phyloP scores from a whole-genome alignment of 768 basidiomycete species.

The Lactifluus echinatus region DNA sequence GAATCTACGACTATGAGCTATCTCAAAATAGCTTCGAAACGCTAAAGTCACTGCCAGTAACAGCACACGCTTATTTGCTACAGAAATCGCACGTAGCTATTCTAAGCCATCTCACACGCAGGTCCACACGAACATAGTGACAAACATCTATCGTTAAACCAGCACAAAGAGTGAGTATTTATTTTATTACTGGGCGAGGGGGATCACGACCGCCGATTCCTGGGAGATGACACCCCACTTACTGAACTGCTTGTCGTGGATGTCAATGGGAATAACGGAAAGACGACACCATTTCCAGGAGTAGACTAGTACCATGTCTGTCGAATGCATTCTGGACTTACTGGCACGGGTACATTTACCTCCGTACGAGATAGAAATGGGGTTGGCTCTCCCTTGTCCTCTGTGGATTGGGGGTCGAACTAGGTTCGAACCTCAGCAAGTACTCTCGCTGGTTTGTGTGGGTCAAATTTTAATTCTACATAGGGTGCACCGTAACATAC shows the following conservation, averaged over 20 bases:
- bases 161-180: conserved; percentile 60
- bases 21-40: not conserved
- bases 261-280: conserved; percentile 29
- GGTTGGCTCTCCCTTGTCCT: not conserved
- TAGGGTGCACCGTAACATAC: conserved; percentile 1
- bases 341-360: not conserved
- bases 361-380: not conserved
- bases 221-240: conserved; percentile 38
- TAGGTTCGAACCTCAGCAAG: conserved; percentile 6
- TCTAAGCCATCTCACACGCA: conserved; percentile 33
- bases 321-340: not conserved
- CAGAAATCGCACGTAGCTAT: conserved; percentile 37
- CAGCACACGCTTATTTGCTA: conserved; percentile 49
- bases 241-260: conserved; percentile 32
- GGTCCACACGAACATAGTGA: conserved; percentile 41
- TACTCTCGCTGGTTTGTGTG: not conserved
- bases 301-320: not conserved
- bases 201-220: conserved; percentile 36
- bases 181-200: conserved; percentile 36
- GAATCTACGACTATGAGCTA: conserved; percentile 46
- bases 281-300: conserved; percentile 20
- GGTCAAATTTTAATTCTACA: conserved; percentile 4
- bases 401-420: conserved; percentile 7
- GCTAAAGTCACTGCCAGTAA: conserved; percentile 24
- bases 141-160: conserved; percentile 53